Conservation (phyloP, 495 filamentous ascomycete genomes). For the Hyaloscypha hepaticicola region DNA sequence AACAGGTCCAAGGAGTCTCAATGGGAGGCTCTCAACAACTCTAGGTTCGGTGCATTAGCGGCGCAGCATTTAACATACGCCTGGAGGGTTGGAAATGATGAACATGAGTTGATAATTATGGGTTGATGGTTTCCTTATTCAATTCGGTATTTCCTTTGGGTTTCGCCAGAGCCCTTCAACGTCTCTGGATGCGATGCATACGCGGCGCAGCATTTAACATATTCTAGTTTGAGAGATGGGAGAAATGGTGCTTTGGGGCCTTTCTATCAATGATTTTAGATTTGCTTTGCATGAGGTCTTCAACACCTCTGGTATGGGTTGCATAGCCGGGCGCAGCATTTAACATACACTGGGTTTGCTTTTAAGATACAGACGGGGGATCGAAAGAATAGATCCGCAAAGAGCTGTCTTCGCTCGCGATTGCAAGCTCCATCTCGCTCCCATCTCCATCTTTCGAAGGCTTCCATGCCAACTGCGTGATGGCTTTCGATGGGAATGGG, state of each 20-base stretch:
- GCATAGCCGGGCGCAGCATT: constrained; percentile 27
- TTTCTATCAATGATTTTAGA: too few relatives aligned
- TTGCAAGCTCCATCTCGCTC: constrained; percentile 28
- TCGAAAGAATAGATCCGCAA: constrained; percentile 66
- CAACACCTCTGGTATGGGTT: constrained; percentile 17
- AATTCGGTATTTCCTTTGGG: background rate
- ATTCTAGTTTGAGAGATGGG: background rate
- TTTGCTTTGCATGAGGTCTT: constrained; percentile 21
- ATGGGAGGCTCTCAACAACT: background rate
- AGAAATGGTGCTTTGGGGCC: too few relatives aligned
- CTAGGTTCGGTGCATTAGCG: background rate
- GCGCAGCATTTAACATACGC: background rate
- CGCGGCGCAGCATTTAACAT: constrained; percentile 14
- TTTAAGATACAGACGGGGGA: constrained; percentile 9
- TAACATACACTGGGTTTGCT: constrained; percentile 28
- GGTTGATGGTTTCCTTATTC: background rate
- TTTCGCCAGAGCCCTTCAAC: background rate
- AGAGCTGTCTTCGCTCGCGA: constrained; percentile 82
- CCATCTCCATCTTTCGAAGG: constrained; percentile 39
- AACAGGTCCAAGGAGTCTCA: background rate
- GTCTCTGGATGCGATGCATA: constrained; percentile 12
- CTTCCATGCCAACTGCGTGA: constrained; percentile 76
- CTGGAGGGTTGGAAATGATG: background rate
- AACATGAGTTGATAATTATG: background rate
- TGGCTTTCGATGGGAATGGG: constrained; percentile 69